Base-by-base conservation (phyloP, 805 yeast species). In the Candida patagonica region DNA sequence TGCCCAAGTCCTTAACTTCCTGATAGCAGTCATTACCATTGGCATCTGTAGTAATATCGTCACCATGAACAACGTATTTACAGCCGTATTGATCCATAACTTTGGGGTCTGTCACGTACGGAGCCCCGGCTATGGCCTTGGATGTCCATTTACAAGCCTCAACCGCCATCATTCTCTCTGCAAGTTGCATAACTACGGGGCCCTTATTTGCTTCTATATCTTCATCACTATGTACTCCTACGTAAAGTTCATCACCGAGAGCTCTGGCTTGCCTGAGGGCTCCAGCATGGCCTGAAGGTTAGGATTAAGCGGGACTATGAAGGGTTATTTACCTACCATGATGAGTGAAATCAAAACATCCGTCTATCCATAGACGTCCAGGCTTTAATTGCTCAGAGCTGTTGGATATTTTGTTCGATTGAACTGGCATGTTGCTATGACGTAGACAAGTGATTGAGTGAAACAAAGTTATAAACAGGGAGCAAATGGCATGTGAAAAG, bases 341-440 rank as follows among this genome's bases (percentile, higher is more conserved):
- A 59, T 92, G 98, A 30, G 95, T 85, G 63, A 92, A 92, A 60
- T 92, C 98, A 62, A 92, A 92, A 58, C 98, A 92, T 0, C 98
- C 98, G 59, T 92, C 98, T 22, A 92, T 76, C 98, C 98, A 92
- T 44, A 89, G 80, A 38, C 80, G 55, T 36, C 49, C 53, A 26
- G 49, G n/a, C n/a, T n/a, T n/a, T n/a, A 25, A 25, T 25, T n/a
- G n/a, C n/a, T n/a, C n/a, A n/a, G 27, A n/a, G n/a, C n/a, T n/a
- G n/a, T n/a, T n/a, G n/a, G n/a, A n/a, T n/a, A n/a, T n/a, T n/a
- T n/a, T n/a, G n/a, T n/a, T n/a, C n/a, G n/a, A n/a, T n/a, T n/a
- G n/a, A n/a, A n/a, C n/a, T n/a, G n/a, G n/a, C n/a, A n/a, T n/a
- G n/a, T n/a, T n/a, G n/a, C n/a, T n/a, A n/a, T n/a, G n/a, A n/a